Evolutionary conservation across 2,329 filamentous ascomycete genomes (phyloP).

Genomic region (Colletotrichum agaves): DNA sequence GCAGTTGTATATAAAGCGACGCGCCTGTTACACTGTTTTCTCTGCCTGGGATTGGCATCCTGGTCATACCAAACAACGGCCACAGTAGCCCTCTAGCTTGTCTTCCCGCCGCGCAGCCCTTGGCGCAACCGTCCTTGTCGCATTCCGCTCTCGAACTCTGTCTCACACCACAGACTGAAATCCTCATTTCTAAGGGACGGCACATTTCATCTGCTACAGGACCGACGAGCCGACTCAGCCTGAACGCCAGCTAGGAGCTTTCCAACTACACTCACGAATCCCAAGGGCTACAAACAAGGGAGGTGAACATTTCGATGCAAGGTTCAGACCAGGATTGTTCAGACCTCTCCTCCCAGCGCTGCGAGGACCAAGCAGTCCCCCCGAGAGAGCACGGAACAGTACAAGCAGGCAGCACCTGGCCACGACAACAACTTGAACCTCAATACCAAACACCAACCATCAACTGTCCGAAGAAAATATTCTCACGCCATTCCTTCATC

Average conservation of each 20-base stretch:
- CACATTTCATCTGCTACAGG: conserved; percentile 19
- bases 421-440: neutral
- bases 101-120: conserved; percentile 23
- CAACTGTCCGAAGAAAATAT: neutral
- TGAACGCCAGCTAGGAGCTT: conserved; percentile 8
- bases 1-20: neutral
- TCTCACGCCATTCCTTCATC: neutral
- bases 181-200: conserved; percentile 14
- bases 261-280: neutral
- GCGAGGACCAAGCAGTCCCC: conserved; percentile 9
- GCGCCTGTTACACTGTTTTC: neutral
- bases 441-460: neutral
- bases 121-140: conserved; percentile 15
- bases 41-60: neutral
- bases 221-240: conserved; percentile 20
- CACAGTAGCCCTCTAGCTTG: conserved; percentile 1
- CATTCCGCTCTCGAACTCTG: neutral
- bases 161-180: conserved; percentile 1
- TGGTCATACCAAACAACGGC: neutral
- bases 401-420: conserved; percentile 26
- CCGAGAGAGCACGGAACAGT: conserved; percentile 20
- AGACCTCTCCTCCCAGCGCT: neutral
- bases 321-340: conserved; percentile 7
- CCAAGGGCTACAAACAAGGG: neutral
- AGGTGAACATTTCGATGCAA: neutral